Evolutionary conservation across 805 yeast genomes (phyloP), one percentile per base, ranked within the genome.

Genomic region (Cyberlindnera samutprakarnensis): DNA sequence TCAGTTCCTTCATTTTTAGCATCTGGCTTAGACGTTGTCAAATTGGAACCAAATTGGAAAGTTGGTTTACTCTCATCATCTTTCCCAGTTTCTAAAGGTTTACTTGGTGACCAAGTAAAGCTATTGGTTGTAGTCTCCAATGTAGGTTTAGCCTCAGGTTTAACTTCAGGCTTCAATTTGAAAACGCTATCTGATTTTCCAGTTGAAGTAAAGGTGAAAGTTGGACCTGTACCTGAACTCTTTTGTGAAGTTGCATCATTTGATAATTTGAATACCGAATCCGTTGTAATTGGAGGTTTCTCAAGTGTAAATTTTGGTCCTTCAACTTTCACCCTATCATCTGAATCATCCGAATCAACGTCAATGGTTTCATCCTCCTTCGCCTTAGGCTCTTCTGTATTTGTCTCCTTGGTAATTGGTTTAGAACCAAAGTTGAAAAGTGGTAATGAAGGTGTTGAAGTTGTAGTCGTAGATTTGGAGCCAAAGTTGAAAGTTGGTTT

Each of bases 231-330:
- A 16, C 56, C 49, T 29, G 54, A 46, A 11, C 47, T 46, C 13
- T 45, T 42, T 10, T 41, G 30, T 4, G 40, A 38, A 9, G 47
- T 32, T 3, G 42, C 42, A 23, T 28, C 33, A 9, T 12, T 39
- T 19, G 59, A 53, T 36, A 74, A 66, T 18, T 64, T 60, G 51
- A 74, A 74, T 6, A 68, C 71, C n/a, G 75, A 62, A 35, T 65
- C 61, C 4, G 62, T 61, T 3, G 72, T 62, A 4, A 66, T 66
- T 33, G 78, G 78, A 18, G 68, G 63, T 18, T 61, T 47, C 12
- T 50, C 53, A 19, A 72, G 41, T 7, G 65, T 67, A 51, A 84
- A 84, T 11, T 64, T 56, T 14, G 94, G 94, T 1, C 94, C 94
- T 53, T 82, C 72, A 18, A 80, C 69, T 49, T 76, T 78, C 17